Conservation (phyloP, 257 asterid genomes). For the Marsdenia floribunda region DNA sequence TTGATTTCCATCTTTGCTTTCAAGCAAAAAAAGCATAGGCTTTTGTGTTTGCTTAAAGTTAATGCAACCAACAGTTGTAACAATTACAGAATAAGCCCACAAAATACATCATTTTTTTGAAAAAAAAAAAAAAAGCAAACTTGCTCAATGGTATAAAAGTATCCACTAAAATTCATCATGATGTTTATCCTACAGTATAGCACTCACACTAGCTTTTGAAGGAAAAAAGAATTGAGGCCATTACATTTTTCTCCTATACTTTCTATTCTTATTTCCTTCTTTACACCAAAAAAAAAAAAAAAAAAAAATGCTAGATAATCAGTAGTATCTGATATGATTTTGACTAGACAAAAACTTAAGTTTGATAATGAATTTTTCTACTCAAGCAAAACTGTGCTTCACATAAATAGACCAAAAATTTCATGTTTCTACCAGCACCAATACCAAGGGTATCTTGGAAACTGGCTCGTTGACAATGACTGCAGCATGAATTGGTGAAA, state of each 20-base stretch:
- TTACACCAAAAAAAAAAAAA: background rate
- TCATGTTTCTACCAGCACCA: background rate
- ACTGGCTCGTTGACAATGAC: background rate
- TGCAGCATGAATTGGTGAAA: conserved; percentile 2
- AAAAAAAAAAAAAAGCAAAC: background rate
- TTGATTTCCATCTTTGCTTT: conserved; percentile 20
- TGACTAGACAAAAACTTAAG: background rate
- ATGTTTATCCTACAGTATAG: background rate
- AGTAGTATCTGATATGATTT: background rate
- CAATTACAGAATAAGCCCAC: background rate
- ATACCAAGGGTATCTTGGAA: background rate
- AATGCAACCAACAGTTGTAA: conserved; percentile 9
- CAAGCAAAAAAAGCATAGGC: conserved; percentile 14
- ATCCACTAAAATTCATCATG: background rate
- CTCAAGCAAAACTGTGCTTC: conserved; percentile 6
- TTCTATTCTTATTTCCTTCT: background rate
- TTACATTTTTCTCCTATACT: background rate
- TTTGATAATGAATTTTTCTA: background rate
- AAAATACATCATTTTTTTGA: background rate
- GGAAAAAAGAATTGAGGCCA: background rate
- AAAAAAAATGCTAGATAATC: background rate
- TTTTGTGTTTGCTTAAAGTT: conserved; percentile 21
- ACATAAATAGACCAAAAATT: background rate
- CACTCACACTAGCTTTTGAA: background rate
- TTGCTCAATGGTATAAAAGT: background rate